Evolutionary conservation across 225 moss, liverwort and hornwort genomes (phyloP).

Genomic region (Pleurozium schreberi): DNA sequence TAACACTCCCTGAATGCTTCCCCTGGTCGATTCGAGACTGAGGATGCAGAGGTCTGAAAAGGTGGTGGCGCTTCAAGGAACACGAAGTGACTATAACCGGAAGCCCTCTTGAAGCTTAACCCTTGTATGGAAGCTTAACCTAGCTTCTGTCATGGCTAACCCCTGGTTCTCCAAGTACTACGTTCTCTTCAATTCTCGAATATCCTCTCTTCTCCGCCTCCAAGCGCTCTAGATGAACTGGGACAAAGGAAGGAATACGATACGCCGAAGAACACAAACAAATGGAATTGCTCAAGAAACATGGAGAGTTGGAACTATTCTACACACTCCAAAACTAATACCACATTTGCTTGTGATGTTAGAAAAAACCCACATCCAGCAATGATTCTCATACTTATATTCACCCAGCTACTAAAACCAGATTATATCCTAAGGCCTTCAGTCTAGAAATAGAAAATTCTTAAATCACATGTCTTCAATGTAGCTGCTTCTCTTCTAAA

Average conservation of each 20-base stretch:
- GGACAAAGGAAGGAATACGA: background rate
- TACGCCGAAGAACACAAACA: background rate
- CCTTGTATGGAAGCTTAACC: background rate
- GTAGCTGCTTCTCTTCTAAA: background rate
- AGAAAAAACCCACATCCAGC: background rate
- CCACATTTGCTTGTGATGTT: background rate
- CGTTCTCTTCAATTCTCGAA: background rate
- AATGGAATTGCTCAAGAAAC: background rate
- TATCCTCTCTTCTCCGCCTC: background rate
- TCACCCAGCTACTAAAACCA: background rate
- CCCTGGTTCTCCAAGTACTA: background rate
- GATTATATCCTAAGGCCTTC: background rate
- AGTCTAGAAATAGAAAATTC: background rate
- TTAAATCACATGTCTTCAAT: background rate
- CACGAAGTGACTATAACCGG: background rate
- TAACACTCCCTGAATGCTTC: background rate
- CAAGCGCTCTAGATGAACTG: background rate
- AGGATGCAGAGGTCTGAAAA: conserved; percentile 15
- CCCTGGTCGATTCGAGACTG: background rate
- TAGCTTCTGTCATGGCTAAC: background rate
- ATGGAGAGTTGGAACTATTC: background rate
- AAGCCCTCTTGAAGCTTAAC: background rate
- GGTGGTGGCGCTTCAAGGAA: conserved; percentile 24
- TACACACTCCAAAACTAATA: background rate
- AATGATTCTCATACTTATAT: background rate